Evolutionary conservation across 179 eudicot species (phyloP), one percentile per base, ranked within the genome.

Genomic region (Drosera spatulata): DNA sequence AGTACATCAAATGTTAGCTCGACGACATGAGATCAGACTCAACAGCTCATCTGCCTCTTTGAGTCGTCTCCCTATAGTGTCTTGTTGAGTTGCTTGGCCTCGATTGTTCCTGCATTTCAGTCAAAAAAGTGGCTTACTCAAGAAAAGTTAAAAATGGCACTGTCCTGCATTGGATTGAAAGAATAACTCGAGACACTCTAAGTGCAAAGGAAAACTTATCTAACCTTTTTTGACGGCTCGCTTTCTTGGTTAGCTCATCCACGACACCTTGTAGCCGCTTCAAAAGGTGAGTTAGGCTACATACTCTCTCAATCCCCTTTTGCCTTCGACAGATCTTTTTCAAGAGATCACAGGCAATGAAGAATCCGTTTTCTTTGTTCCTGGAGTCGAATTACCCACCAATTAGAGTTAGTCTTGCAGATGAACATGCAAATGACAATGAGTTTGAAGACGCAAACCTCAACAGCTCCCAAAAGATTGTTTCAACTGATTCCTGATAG

Each of bases 341-440:
- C 69, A 93, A 62, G 61, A 93, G 79, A 51, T 81, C 94, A 53
- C 81, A 69, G 10, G 95, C 91, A 61, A 86, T 86, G 82, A 85
- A 90, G 69, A 69, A 93, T 10, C 80, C 91, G 43, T 86, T 96
- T 72, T 91, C 97, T 68, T 89, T 93, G 88, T 90, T 93, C 72
- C 99, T 93, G 74, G 40, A 73, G 41, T 44, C 39, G 50, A 56
- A 38, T 1, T 9, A 11, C n/a, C 2, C 2, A 2, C 4, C 7
- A 15, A 54, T 5, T n/a, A n/a, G n/a, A n/a, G 3, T 6, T 33
- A 7, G 4, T 54, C 4, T 10, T 13, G 8, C 64, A 76, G 45
- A 49, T 14, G 53, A 50, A 38, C 38, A 8, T 50, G 11, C 5
- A 39, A 3, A 64, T 40, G 6, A 37, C 47, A 7, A 50, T 55